Base-by-base conservation (phyloP, 257 asterid species). In the Solanum bukasovii region DNA sequence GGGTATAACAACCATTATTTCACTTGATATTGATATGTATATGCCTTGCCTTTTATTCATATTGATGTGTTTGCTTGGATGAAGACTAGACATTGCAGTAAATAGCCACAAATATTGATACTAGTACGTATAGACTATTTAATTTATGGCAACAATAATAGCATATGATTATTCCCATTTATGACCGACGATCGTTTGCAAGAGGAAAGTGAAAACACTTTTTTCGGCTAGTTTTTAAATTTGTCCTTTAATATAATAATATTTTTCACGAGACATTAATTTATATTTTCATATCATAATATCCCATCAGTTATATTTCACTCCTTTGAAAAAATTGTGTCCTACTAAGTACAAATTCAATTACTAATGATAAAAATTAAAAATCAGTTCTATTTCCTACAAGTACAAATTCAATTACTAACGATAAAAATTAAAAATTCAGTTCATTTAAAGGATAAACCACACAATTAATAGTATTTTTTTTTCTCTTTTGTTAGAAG, bases 271-370 rank as follows among this genome's bases (percentile, higher is more conserved):
- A 56, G 67, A 21, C 11, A n/a, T 63, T n/a, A 63, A 63, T 63
- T 63, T n/a, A n/a, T n/a, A 63, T n/a, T n/a, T 63, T 63, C 4
- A 2, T 63, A 63, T 63, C 13, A 63, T 63, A 63, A 63, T 63
- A 63, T 63, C 0, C 0, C 14, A n/a, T n/a, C 13, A 9, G 7
- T n/a, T n/a, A n/a, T n/a, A 3, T n/a, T 2, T 23, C 14, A 11
- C 2, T 7, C 3, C 33, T 63, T n/a, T n/a, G 0, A n/a, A 65
- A 25, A 65, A 4, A 9, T n/a, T n/a, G 29, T n/a, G 3, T 63
- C 27, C 12, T 9, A 23, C 3, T 61, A 23, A 10, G 13, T 61
- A 23, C 7, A 10, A 10, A 63, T 63, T 65, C 2, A 65, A 25
- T 12, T 25, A 6, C 4, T 65, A n/a, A n/a, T 4, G 4, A 11